These are phyloP conservation scores for Boletus barrowsii DNA, from an alignment of 768 basidiomycete species.

Conservation along the genomic window DNA sequence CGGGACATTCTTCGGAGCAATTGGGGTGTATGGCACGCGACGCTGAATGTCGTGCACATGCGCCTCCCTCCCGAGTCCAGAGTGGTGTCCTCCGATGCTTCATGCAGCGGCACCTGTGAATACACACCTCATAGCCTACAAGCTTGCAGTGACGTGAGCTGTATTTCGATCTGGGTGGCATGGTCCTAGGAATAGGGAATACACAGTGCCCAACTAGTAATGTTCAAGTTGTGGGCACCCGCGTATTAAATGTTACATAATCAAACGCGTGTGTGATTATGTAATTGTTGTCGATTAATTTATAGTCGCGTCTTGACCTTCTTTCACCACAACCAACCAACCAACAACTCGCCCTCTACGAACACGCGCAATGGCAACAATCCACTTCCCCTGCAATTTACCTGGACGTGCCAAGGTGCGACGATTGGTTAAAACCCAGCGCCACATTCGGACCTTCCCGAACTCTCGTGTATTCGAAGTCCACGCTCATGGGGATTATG, in stretches of 20 bases:
- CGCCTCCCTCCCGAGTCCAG: background rate
- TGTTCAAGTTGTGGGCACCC: no score
- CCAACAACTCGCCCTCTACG: background rate
- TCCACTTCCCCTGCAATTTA: background rate
- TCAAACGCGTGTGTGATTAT: background rate
- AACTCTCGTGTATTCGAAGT: background rate
- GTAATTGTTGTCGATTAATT: background rate
- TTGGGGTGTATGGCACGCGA: background rate
- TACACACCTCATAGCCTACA: background rate
- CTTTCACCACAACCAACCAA: background rate
- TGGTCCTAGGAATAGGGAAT: background rate
- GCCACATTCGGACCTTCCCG: background rate
- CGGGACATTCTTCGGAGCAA: background rate
- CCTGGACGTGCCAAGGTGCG: no score
- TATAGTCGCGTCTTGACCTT: no score
- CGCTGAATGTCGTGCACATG: background rate
- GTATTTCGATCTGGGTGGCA: background rate
- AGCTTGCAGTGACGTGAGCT: background rate
- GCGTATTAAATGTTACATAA: no score
- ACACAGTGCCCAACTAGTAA: no score
- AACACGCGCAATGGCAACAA: background rate
- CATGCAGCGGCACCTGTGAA: background rate
- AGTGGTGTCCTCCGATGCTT: background rate
- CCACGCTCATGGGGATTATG: background rate
- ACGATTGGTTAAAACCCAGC: background rate